These are phyloP conservation scores for Capsicum chinense DNA, from an alignment of 257 asterid genomes.

Conservation along the genomic window DNA sequence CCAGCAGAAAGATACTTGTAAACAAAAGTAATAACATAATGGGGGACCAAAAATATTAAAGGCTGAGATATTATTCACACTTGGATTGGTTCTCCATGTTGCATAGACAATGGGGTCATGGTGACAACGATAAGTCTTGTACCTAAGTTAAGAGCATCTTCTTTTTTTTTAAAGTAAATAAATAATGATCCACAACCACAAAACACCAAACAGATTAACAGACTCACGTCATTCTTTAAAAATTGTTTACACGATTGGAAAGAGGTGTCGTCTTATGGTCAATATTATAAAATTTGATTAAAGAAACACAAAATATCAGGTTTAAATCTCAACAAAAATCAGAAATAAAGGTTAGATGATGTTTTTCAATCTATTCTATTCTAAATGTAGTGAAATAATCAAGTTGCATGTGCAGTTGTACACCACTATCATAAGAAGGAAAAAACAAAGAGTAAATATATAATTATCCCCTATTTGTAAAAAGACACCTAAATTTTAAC, in stretches of 20 bases:
- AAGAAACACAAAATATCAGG: background rate
- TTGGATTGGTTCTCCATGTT: background rate
- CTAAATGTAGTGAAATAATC: no score
- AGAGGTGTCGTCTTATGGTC: background rate
- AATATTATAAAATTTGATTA: background rate
- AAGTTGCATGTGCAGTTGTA: background rate
- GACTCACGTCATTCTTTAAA: background rate
- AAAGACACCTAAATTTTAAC: no score
- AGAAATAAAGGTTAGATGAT: no score
- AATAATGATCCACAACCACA: background rate
- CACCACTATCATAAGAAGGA: background rate
- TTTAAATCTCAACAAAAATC: no score
- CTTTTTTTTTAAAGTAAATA: background rate
- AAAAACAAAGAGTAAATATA: no score
- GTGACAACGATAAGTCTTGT: slow-evolving; percentile 3
- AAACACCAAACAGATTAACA: slow-evolving; percentile 8
- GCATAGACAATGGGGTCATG: background rate
- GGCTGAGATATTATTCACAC: background rate
- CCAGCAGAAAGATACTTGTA: slow-evolving; percentile 9
- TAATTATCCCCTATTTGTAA: no score
- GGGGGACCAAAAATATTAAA: slow-evolving; percentile 20
- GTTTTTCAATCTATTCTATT: no score
- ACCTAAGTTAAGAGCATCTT: slow-evolving; percentile 7
- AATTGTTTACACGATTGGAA: background rate
- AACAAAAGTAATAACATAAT: background rate